A percentile compares a stretch with the other conserved stretches of the same genome.
phyloP scores from a whole-genome alignment of 768 basidiomycete genomes.

The Lyophyllum semitale region DNA sequence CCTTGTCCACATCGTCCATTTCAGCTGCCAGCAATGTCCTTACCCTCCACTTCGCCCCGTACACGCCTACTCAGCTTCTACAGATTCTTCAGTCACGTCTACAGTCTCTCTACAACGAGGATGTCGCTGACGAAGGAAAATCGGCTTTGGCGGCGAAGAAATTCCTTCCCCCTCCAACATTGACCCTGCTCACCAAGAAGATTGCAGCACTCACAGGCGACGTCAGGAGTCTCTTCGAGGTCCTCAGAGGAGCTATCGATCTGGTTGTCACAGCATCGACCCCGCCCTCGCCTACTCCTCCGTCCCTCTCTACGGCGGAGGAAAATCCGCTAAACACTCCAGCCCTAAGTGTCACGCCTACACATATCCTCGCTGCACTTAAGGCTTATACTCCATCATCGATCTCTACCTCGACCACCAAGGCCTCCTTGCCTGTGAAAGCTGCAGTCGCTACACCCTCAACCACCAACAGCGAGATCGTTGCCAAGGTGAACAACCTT shows the following conservation, averaged over 20 bases:
- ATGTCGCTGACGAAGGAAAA: constrained; percentile 26
- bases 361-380: constrained; percentile 72
- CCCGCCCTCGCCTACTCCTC: constrained; percentile 13
- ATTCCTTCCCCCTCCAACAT: constrained; percentile 63
- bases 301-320: constrained; percentile 13
- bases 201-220: constrained; percentile 83
- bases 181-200: constrained; percentile 77
- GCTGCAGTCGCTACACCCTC: constrained; percentile 17
- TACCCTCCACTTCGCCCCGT: constrained; percentile 82
- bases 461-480: constrained; percentile 56
- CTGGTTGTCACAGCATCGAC: constrained; percentile 44
- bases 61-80: constrained; percentile 70
- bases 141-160: constrained; percentile 39
- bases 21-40: constrained; percentile 43
- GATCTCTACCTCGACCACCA: constrained; percentile 24
- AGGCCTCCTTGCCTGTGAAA: constrained; percentile 19
- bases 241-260: constrained; percentile 79
- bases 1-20: constrained; percentile 32
- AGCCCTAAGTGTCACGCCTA: constrained; percentile 55
- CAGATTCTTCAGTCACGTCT: constrained; percentile 70
- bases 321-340: constrained; percentile 37
- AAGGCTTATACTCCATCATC: constrained; percentile 65
- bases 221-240: constrained; percentile 78
- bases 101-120: constrained; percentile 44
- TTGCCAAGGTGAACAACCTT: constrained; percentile 65